Evolutionary conservation across 139 green algal genomes (phyloP), one percentile per base, ranked within the genome.

Genomic region (Deuterostichococcus epilithicus): DNA sequence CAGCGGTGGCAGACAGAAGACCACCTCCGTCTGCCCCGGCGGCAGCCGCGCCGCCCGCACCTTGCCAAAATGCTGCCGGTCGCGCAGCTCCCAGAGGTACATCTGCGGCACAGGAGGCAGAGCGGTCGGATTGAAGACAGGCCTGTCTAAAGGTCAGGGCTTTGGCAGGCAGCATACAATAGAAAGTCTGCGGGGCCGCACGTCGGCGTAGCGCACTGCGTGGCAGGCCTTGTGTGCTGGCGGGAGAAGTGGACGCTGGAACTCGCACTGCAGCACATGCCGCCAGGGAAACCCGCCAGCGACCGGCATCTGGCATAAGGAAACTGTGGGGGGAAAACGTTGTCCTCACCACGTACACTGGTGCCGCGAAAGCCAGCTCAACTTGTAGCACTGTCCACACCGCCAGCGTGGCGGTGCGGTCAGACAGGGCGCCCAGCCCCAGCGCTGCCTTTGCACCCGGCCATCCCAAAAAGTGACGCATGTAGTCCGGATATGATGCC

Each of bases 11-110:
- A 63, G 52, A 20, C 10, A 13, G 52, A 63, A 63, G 10, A 13
- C 18, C 10, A 63, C 18, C 18, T 20, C 18, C 52, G 52, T 63
- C 52, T 63, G 52, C 3, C 28, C 52, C 52, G 18, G 10, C 52
- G 52, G 52, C 52, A 63, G 52, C 52, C 52, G 8, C 18, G 10
- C 52, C 15, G 33, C 25, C 42, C 45, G 81, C 74, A 84, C 74
- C 82, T 69, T 23, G 75, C 83, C 47, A 87, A 74, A 77, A 88
- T 83, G 52, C 71, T 71, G 37, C 77, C 69, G 44, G 52, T 63
- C 52, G 10, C 20, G 52, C 52, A 63, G 52, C 52, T 63, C 52
- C 52, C 52, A 63, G 18, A n/a, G 26, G 52, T n/a, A 63, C 52
- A 63, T 20, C 52, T 63, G 20, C 20, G 18, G 28, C 18, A n/a